Evolutionary conservation across 1,284 basidiomycete species (phyloP), one percentile per base, ranked within the genome.

Genomic region (Xerocomus nothofagi): DNA sequence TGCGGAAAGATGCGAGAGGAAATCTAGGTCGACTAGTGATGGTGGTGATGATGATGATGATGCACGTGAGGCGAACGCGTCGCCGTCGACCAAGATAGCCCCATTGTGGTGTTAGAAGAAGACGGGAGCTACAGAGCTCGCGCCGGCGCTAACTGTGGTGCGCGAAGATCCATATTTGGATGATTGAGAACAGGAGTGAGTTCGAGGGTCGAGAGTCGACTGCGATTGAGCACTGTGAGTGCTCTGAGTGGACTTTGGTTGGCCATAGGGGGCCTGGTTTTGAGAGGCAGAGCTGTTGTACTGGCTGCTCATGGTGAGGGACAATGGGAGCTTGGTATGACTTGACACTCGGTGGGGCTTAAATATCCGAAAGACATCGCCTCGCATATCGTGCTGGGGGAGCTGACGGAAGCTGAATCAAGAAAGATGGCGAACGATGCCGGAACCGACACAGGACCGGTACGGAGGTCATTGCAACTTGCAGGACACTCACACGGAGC

Each of bases 41-140:
- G 21, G 23, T 27, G 26, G 10, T 27, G 26, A n/a, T 21, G 39
- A 36, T 27, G 38, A 41, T 21, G 33, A 37, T 49, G 23, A 20
- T 34, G 39, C n/a, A 36, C 30, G 44, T 8, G 39, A 36, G n/a
- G 9, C 9, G 51, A 32, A 15, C 11, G 34, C 36, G 47, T 45
- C 32, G 18, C 39, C 33, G 39, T 24, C 27, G 38, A 24, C 17
- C 18, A 17, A 14, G 50, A 32, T 4, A n/a, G n/a, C 6, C 15
- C 21, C 24, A 44, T n/a, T 23, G 20, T 36, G 20, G 26, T 5
- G n/a, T 70, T 58, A 81, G 67, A 81, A 81, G 68, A 81, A 80
- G 37, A 76, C 71, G 34, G 78, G 69, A 36, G 71, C 78, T 20
- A 68, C 72, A 23, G 70, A 61, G 36, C 73, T 68, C 38, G 77